Evolutionary conservation across 2,329 filamentous ascomycete genomes (phyloP), one percentile per base, ranked within the genome.

Genomic region (Fusarium vanettenii): DNA sequence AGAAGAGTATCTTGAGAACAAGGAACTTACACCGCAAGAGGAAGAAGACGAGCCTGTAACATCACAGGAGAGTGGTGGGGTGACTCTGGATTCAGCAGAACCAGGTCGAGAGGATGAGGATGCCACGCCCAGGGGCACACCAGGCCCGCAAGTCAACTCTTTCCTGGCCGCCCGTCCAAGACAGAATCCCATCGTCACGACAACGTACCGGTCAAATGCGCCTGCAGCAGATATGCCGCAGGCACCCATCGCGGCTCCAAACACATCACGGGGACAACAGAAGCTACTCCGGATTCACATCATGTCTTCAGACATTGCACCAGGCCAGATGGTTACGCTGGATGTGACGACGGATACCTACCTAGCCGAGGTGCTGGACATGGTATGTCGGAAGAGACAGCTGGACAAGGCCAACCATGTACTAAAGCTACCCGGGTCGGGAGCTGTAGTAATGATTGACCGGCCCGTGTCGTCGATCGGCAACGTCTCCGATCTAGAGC

Each of bases 321-420:
- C 93, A 56, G 92, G 93, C n/a, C 92, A 93, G 78, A 91, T 92
- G 85, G 89, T 94, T 27, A 92, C 91, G 2, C 85, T 95, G 20
- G 91, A 94, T 71, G 93, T 94, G 55, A 95, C 93, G 0, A 95
- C 93, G 0, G 93, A 96, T 76, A 96, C 92, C 33, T 97, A 95
- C 80, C 90, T 97, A 52, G 93, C 93, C 50, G 94, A 97, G 81
- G 91, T 97, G 31, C 90, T 96, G 61, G 94, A 96, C 79, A 87
- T 91, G 74, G 92, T 94, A 3, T 97, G 94, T 81, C 90, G 92
- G 48, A 94, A 94, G 82, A 88, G 95, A 50, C 91, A 94, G 67
- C 86, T 97, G 0, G 94, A 97, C 81, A 95, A 95, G 84, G 92
- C 89, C 20, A 90, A 92, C 66, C 94, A 95, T 80, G 92, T 96